Base-by-base conservation (phyloP, 129 eudicot genomes). In the Apium graveolens region DNA sequence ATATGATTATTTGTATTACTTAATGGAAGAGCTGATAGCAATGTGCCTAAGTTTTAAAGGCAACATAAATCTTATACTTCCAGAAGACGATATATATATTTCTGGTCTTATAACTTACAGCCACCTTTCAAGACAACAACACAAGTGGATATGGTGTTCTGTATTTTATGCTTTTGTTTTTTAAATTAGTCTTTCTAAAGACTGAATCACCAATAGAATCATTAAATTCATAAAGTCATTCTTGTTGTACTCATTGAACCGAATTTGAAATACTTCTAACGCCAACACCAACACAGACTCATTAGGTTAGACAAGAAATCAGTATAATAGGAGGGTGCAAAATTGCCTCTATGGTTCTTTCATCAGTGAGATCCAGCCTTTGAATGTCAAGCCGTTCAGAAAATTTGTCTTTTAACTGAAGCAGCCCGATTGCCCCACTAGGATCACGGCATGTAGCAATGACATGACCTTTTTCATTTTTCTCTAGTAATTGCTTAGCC, bases 361-460 rank as follows among this genome's bases (percentile, higher is more conserved):
- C 97, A 79, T 63, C 73, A 9, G 99, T 88, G 78, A 92, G 94
- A 86, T 95, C 99, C 80, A 95, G 71, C 84, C 81, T 88, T 73
- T 83, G 87, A 83, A 95, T 87, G 74, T 90, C 84, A 2, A 95
- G 91, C 53, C 95, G 91, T 16, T 90, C 89, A n/a, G 88, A 72
- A 78, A 84, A 92, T 76, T 78, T 88, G 79, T 81, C 82, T 86
- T 87, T 92, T 70, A 95, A 79, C 32, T 95, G 94, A 75, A 74
- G 80, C 71, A 95, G 90, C 76, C 91, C 98, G 11, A 84, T 80
- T 74, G 98, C 85, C n/a, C 77, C 81, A 73, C 53, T 69, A 72
- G 97, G 98, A 83, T 87, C 87, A 31, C 98, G 96, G 51, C 98
- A 95, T 43, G 98, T 88, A 62, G 96, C 99, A 37, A 95, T 80